Evolutionary conservation across 768 basidiomycete genomes (phyloP), one percentile per base, ranked within the genome.

Genomic region (Brasilioporus rufonigricans): DNA sequence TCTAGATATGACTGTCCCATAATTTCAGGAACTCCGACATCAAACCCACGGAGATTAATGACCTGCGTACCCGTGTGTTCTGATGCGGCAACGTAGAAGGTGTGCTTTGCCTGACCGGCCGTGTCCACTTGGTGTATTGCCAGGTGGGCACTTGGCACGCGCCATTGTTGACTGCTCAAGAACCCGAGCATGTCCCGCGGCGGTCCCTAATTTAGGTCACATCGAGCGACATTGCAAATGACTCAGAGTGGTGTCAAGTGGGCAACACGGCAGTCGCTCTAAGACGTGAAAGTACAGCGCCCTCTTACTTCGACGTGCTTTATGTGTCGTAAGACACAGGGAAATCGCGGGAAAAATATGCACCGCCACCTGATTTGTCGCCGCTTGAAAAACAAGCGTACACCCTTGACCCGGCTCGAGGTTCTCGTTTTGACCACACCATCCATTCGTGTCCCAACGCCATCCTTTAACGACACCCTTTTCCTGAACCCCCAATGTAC

Each of bases 301-400:
- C 23, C n/a, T 19, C n/a, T 29, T 46, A 32, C 29, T 12, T 12
- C 7, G 38, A 40, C 49, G 41, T 50, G 38, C 39, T 13, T 13
- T 29, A 7, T 41, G 24, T 51, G 44, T 49, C 62, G 56, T 60
- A 64, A 55, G n/a, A 44, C 45, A 10, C 7, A 48, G 21, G 44
- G 27, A 48, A 51, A 19, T 26, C 16, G 54, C 59, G 61, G 50
- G 65, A 68, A 67, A 52, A 44, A 44, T 19, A 18, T 0, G 16
- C 55, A 65, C 59, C 23, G 71, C 69, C 69, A 71, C 69, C 1
- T 0, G n/a, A 50, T 62, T 16, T 26, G 62, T 69, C 69, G 67
- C 69, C 69, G 69, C 69, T 67, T 69, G 55, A 71, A 71, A 71
- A 71, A 65, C 59, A 71, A 64, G 69, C 69, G 71, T 41, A 63